A percentile compares a stretch with the other conserved stretches of the same genome.
Conservation (phyloP, 2,329 filamentous ascomycete genomes). For the Clarireedia paspali region DNA sequence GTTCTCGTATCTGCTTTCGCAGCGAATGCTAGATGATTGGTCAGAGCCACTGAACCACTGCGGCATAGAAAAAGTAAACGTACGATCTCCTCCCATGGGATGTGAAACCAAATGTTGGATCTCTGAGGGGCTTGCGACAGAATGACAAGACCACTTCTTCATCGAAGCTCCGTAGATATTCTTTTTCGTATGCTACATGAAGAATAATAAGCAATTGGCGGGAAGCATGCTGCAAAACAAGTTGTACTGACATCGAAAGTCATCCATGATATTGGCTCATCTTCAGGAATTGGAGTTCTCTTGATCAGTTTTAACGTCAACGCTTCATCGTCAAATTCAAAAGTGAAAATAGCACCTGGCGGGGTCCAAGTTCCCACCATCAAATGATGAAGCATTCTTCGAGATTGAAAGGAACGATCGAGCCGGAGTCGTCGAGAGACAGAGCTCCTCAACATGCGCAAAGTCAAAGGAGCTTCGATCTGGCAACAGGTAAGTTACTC, state of each 20-base stretch:
- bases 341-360: conserved; percentile 82
- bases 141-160: conserved; percentile 87
- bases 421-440: background rate
- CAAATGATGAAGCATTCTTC: conserved; percentile 74
- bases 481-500: background rate
- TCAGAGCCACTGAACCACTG: background rate
- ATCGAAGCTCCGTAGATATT: conserved; percentile 84
- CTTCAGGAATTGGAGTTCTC: conserved; percentile 70
- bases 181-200: conserved; percentile 63
- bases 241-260: conserved; percentile 65
- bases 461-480: background rate
- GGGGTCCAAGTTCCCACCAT: conserved; percentile 92
- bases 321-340: conserved; percentile 78
- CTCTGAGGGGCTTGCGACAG: conserved; percentile 65
- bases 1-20: conserved; percentile 67
- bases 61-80: conserved; percentile 25
- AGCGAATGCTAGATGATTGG: conserved; percentile 44
- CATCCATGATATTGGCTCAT: conserved; percentile 93
- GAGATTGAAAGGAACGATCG: background rate
- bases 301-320: conserved; percentile 69
- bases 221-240: conserved; percentile 13
- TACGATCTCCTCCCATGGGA: conserved; percentile 69
- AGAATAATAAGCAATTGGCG: background rate
- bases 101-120: conserved; percentile 70
- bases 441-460: background rate